Percentiles rank a stretch among this genome's conserved stretches.
Conservation (phyloP, 805 yeast species). For the Cyberlindnera suaveolens region DNA sequence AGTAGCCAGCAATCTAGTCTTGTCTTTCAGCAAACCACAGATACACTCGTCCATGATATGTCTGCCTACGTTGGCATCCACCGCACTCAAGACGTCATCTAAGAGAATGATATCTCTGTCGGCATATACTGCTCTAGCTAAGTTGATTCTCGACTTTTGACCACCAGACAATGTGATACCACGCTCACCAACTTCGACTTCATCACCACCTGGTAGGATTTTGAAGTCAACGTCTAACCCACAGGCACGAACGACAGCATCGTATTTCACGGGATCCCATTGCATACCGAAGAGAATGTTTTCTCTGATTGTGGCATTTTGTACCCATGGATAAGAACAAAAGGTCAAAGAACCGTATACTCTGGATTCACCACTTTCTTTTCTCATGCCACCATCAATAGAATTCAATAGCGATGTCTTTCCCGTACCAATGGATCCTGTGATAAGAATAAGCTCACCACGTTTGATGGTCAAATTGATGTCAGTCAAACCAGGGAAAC, state of each 20-base stretch:
- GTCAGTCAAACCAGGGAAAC: constrained; percentile 38
- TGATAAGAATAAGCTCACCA: constrained; percentile 68
- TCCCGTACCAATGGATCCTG: constrained; percentile 82
- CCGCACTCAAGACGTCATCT: constrained; percentile 81
- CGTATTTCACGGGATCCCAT: constrained; percentile 45
- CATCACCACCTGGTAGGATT: constrained; percentile 66
- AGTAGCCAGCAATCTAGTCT: constrained; percentile 75
- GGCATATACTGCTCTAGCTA: constrained; percentile 77
- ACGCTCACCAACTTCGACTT: constrained; percentile 77
- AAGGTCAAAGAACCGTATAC: constrained; percentile 47
- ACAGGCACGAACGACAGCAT: constrained; percentile 55
- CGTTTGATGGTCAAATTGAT: constrained; percentile 47
- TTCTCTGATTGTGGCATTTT: constrained; percentile 70
- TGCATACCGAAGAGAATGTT: constrained; percentile 65
- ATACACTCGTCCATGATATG: constrained; percentile 70
- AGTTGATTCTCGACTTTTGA: constrained; percentile 74
- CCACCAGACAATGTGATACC: constrained; percentile 89
- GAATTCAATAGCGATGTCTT: constrained; percentile 70
- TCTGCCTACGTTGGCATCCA: constrained; percentile 81
- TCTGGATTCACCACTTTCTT: constrained; percentile 42
- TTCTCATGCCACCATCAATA: constrained; percentile 64
- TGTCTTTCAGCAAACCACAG: constrained; percentile 45
- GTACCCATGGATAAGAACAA: constrained; percentile 78
- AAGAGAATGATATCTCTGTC: constrained; percentile 59
- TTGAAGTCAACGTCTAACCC: constrained; percentile 60